Evolutionary conservation across 331 rosid species (phyloP).

Genomic region (Telfairia occidentalis): DNA sequence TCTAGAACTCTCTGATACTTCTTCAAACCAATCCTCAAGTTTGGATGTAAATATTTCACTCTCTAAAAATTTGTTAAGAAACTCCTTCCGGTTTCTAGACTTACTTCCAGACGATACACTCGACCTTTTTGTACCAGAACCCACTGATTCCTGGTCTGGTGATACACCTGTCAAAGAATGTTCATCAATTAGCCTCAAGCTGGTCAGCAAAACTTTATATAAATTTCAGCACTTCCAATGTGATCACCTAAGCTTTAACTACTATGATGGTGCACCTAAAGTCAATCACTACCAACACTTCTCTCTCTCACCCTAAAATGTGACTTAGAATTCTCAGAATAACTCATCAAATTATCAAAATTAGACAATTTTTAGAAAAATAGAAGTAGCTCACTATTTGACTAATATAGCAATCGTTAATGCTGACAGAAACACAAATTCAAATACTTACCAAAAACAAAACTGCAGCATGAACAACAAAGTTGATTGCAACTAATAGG

Average conservation of each 20-base stretch:
- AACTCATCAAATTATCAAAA: neutral
- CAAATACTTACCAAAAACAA: neutral
- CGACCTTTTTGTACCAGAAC: slow-evolving; percentile 86
- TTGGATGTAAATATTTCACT: slow-evolving; percentile 45
- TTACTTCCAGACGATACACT: slow-evolving; percentile 72
- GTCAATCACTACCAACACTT: neutral
- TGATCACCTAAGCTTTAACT: neutral
- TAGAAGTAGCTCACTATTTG: neutral
- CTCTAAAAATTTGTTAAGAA: slow-evolving; percentile 60
- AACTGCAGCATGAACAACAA: neutral
- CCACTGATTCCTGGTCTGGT: slow-evolving; percentile 79
- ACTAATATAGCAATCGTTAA: neutral
- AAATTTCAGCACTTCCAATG: neutral
- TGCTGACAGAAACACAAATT: neutral
- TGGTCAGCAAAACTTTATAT: neutral
- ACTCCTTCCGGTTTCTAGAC: slow-evolving; percentile 62
- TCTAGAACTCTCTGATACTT: slow-evolving; percentile 31
- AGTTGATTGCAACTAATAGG: neutral
- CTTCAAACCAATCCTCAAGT: slow-evolving; percentile 77
- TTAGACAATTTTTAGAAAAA: no score
- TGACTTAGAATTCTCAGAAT: neutral
- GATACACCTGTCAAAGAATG: slow-evolving; percentile 49
- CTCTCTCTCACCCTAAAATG: neutral
- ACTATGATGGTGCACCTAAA: neutral
- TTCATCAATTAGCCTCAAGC: slow-evolving; percentile 1